Base-by-base conservation (phyloP, 805 yeast genomes). In the Candida anglica region DNA sequence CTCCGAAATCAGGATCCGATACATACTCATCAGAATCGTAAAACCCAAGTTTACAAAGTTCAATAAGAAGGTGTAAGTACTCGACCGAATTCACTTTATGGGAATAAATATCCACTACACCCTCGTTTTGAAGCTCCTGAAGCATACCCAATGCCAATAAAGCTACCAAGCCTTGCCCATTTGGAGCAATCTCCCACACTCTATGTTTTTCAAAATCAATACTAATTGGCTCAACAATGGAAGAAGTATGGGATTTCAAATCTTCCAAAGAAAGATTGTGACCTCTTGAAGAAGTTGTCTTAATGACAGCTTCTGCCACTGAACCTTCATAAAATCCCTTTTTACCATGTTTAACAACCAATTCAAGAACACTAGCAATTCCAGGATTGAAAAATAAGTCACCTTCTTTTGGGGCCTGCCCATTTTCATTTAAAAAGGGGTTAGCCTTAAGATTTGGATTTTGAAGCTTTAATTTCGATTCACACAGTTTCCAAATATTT, bases 101-200 rank as follows among this genome's bases (percentile, higher is more conserved):
- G 3, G 46, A 38, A 29, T 55, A 44, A 27, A 81, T 48, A 32
- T 75, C 66, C 9, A 66, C 56, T 13, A 47, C 49, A 3, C 73
- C 72, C 13, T 48, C 39, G 13, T 59, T 60, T 20, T 75, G 75
- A 38, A 85, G 63, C 23, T 74, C 73, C 43, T 69, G 70, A 41
- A 85, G 70, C 28, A 81, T 64, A 0, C 91, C 93, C 32, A 83
- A 56, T 0, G 91, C 79, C 13, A 82, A 59, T 32, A 85, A 60
- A 0, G 89, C 93, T 28, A 85, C 84, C 10, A 85, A 56, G 6
- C 94, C 94, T 34, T 85, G 86, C 3, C 91, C 86, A 54, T 79
- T 84, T 10, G 95, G 95, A 8, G 95, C 93, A 41, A 84, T 78
- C 53, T 85, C 93, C 86, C 89, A 81, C 17, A 85, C 63, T 19